Evolutionary conservation across 148 eudicot species (phyloP), one percentile per base, ranked within the genome.

Genomic region (Silene conica): DNA sequence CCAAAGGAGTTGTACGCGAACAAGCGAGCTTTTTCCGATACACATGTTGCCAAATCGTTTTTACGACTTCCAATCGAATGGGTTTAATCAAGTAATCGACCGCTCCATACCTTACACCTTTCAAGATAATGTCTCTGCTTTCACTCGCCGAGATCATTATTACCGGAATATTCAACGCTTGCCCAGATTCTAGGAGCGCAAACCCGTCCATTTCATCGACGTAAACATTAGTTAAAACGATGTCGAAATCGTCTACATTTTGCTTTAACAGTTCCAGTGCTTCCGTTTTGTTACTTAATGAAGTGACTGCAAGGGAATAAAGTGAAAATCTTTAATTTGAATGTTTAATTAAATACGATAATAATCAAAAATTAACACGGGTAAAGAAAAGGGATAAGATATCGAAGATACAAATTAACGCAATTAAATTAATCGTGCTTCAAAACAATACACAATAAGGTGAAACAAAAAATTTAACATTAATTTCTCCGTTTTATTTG

Each of bases 191-290:
- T 2, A 81, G 21, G 9, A 84, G 50, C 71, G 70, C 61, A 13
- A 81, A 84, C 2, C 87, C 87, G 16, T 81, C 80, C 18, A 79
- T 70, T n/a, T 76, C 83, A 2, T 56, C 23, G 62, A 70, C 67
- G 2, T 65, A 59, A 45, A 84, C 74, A 45, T 79, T 74, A 0
- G 85, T 83, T n/a, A 86, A 21, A 9, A 86, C 79, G 15, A 86
- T 70, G 46, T 86, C 87, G 5, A 77, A 83, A 4, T 71, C 71
- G 3, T 75, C 74, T 13, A 20, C 72, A 0, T 80, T 76, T 14
- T 75, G 69, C 70, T 50, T 74, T 19, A 86, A 56, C 2, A 79
- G 52, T 7, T 59, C 59, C 4, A 83, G 31, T 9, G 87, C 89
- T 73, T 83, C 82, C 1, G 60, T 61, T 26, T 81, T 74, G 13